Evolutionary conservation across 371 early-diverging fungal genomes (phyloP), one percentile per base, ranked within the genome.

Genomic region (Choanephora cucurbitarum): DNA sequence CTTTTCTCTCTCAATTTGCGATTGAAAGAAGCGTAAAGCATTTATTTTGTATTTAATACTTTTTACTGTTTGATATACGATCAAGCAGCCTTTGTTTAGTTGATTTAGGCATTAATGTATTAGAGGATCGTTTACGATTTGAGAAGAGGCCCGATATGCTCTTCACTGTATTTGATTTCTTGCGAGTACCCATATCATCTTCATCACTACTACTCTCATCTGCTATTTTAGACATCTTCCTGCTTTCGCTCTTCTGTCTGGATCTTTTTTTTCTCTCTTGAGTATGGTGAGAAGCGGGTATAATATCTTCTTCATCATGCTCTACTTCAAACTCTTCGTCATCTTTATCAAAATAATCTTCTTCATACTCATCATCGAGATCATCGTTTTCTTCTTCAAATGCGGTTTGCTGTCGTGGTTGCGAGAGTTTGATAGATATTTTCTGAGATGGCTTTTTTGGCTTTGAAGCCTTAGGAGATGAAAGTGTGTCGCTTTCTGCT

Each of bases 101-200:
- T 21, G 49, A 49, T 24, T 50, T 32, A 31, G 50, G 52, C 18
- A 31, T 21, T 31, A 43, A 37, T 17, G 43, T 57, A n/a, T 18
- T 45, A 6, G 52, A 47, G 14, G 53, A 48, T 47, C 59, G 45
- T 52, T 52, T 59, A 21, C 59, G 52, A 8, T 48, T 52, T 10
- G 57, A 31, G 5, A 57, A 49, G 9, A 49, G 18, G 0, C 23
- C 41, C 24, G 40, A 23, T 24, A 39, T 22, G 4, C 23, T 17
- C 1, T 15, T 23, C 28, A 52, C 14, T 10, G 44, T 11, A 22
- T 49, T 57, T 13, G 44, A 49, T 49, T 44, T 37, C 11, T 37
- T 42, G 2, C 43, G 10, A 22, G 57, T 57, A 9, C 57, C 57
- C 57, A 57, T 57, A 44, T 49, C 44, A 24, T 57, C 57, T 42